A percentile compares a stretch with the other conserved stretches of the same genome.
phyloP scores from a whole-genome alignment of 345 rosid species.

The Passiflora organensis region DNA sequence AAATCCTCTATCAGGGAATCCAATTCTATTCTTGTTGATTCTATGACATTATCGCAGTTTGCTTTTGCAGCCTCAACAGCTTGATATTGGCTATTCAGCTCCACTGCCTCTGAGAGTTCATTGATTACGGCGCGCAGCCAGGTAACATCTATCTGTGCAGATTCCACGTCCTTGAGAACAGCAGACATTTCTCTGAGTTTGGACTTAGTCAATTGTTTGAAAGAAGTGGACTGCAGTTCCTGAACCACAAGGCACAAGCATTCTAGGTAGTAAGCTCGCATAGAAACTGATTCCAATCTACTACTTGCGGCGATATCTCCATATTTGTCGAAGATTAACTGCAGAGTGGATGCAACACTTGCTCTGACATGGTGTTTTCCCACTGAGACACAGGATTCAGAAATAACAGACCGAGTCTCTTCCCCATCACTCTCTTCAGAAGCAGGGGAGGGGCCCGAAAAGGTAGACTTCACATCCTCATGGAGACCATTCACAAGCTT shows the following conservation, averaged over 20 bases:
- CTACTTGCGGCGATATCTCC: conserved; percentile 85
- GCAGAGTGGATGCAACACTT: conserved; percentile 46
- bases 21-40: conserved; percentile 43
- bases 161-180: conserved; percentile 74
- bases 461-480: conserved; percentile 32
- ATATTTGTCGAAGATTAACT: conserved; percentile 48
- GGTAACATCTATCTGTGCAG: conserved; percentile 50
- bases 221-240: conserved; percentile 55
- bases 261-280: conserved; percentile 66
- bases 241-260: conserved; percentile 64
- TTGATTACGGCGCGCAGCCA: conserved; percentile 59
- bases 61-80: conserved; percentile 36
- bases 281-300: conserved; percentile 54
- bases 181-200: conserved; percentile 62
- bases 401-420: conserved; percentile 48
- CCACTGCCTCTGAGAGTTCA: conserved; percentile 48
- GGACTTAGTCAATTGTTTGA: conserved; percentile 53
- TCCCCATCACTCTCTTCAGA: conserved; percentile 43
- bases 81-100: conserved; percentile 40
- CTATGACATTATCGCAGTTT: conserved; percentile 32
- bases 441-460: conserved; percentile 34
- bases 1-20: conserved; percentile 39
- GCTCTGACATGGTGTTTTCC: conserved; percentile 67
- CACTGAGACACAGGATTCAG: conserved; percentile 62
- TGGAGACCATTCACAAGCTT: conserved; percentile 10